These are phyloP conservation scores for Plasmodium reichenowi DNA, from an alignment of 169 alveolate species.

Conservation along the genomic window DNA sequence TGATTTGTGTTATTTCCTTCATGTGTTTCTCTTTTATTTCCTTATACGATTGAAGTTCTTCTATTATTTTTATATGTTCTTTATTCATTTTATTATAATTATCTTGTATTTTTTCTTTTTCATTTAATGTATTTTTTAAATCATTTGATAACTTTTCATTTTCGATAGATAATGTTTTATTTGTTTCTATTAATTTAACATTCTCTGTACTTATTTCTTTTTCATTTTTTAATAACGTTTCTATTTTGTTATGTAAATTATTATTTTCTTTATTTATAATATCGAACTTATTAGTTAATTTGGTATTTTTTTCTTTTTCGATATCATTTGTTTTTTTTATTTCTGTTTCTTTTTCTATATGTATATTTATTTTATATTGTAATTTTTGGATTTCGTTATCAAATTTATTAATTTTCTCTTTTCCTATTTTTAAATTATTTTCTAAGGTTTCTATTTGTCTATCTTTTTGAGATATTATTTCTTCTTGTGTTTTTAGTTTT, in stretches of 20 bases:
- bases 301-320: conserved; percentile 31
- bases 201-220: conserved; percentile 32
- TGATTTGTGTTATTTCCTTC: conserved; percentile 3
- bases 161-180: conserved; percentile 12
- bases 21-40: conserved; percentile 12
- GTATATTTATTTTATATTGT: conserved; percentile 12
- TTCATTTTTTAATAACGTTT: conserved; percentile 46
- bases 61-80: conserved; percentile 23
- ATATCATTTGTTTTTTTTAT: conserved; percentile 33
- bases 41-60: conserved; percentile 4
- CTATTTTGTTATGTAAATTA: conserved; percentile 34
- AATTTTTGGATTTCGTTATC: conserved; percentile 41
- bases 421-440: neutral
- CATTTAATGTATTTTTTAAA: conserved; percentile 11
- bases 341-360: conserved; percentile 26
- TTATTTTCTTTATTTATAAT: conserved; percentile 33
- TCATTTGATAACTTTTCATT: conserved; percentile 39
- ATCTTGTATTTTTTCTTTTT: conserved; percentile 34
- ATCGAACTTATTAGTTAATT: conserved; percentile 16
- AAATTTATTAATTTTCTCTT: conserved; percentile 14
- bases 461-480: conserved; percentile 27
- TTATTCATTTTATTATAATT: neutral
- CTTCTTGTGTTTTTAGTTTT: conserved; percentile 44
- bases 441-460: conserved; percentile 17
- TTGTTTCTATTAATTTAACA: conserved; percentile 21